Conservation (phyloP, 441 rosid genomes). For the Corymbia citriodora region DNA sequence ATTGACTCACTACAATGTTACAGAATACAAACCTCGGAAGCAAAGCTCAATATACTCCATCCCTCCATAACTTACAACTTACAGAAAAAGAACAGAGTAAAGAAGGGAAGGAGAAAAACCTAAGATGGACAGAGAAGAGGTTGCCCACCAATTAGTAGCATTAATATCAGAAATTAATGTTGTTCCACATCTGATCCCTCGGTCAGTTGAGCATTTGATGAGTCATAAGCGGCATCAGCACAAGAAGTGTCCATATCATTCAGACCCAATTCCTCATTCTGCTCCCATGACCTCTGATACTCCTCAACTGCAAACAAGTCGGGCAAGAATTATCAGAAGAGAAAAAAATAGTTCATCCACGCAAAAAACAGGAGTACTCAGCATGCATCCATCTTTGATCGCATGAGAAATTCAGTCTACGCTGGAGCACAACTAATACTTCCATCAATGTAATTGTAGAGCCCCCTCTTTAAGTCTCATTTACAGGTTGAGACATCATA, state of each 20-base stretch:
- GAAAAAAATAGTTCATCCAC: not conserved
- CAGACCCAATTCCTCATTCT: constrained; percentile 89
- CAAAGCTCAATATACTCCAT: not conserved
- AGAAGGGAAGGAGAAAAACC: not conserved
- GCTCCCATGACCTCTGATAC: constrained; percentile 89
- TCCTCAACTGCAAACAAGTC: constrained; percentile 56
- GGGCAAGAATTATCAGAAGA: not conserved
- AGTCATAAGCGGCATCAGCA: constrained; percentile 74
- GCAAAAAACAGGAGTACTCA: not conserved
- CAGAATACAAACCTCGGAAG: not conserved
- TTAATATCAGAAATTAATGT: not conserved
- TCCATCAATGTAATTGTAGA: not conserved
- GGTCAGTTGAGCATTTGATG: not conserved
- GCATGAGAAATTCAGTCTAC: not conserved
- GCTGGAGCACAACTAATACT: not conserved
- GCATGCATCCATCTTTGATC: not conserved
- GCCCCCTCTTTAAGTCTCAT: not conserved
- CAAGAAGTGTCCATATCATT: constrained; percentile 87
- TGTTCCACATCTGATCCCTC: not conserved
- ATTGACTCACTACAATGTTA: not conserved
- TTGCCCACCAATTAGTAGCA: not conserved
- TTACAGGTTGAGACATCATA: not conserved
- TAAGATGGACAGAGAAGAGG: not conserved
- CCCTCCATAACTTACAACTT: not conserved
- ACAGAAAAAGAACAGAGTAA: not conserved